Conservation (phyloP, 257 asterid genomes). For the Striga asiatica region DNA sequence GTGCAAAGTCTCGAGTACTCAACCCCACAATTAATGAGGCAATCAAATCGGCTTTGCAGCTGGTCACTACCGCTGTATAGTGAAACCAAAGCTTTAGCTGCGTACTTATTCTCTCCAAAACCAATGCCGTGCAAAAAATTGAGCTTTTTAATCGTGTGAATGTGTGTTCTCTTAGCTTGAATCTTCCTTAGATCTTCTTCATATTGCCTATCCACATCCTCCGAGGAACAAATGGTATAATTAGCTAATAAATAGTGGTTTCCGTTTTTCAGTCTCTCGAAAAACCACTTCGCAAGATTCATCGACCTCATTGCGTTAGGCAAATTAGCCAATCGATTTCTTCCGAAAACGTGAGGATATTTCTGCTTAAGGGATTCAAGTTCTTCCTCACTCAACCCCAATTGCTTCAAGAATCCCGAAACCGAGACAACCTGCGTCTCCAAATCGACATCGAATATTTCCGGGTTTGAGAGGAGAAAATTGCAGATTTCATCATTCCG, state of each 20-base stretch:
- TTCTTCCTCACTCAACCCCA: conserved; percentile 29
- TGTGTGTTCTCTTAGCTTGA: conserved; percentile 25
- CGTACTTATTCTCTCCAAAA: conserved; percentile 47
- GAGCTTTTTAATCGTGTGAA: conserved; percentile 24
- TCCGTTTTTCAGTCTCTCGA: conserved; percentile 34
- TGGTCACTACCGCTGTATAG: conserved; percentile 28
- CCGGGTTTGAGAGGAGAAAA: conserved; percentile 46
- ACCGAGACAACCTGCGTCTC: conserved; percentile 34
- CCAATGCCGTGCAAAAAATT: conserved; percentile 48
- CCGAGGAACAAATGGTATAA: conserved; percentile 16
- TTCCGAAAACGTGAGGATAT: conserved; percentile 58
- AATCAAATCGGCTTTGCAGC: conserved; percentile 43
- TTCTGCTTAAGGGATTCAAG: conserved; percentile 25
- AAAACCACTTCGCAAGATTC: conserved; percentile 61
- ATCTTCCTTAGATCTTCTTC: conserved; percentile 20
- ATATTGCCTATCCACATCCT: conserved; percentile 33
- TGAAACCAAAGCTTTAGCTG: conserved; percentile 28
- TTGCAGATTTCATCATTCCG: conserved; percentile 33
- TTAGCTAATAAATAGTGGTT: conserved; percentile 28
- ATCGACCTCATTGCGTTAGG: conserved; percentile 43
- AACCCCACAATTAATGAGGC: conserved; percentile 38
- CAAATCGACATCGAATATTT: conserved; percentile 29
- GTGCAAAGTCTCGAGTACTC: conserved; percentile 40
- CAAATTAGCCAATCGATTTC: conserved; percentile 43
- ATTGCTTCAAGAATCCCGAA: conserved; percentile 32